A percentile compares a stretch with the other conserved stretches of the same genome.
Evolutionary conservation across 129 eudicot genomes (phyloP).

Genomic region (Flaveria sonorensis): DNA sequence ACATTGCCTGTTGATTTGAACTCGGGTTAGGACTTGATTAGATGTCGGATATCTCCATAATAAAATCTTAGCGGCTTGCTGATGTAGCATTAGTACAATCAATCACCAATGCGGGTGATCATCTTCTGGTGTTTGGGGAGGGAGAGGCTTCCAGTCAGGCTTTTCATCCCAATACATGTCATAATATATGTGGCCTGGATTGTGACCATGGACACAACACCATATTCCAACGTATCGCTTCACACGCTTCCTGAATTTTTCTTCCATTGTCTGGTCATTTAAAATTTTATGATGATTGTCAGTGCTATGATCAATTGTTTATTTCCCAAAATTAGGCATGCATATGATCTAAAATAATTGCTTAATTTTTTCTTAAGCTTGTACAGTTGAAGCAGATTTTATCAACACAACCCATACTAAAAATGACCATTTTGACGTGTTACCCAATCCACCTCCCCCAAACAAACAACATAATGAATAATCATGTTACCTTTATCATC

Average conservation of each 20-base stretch:
- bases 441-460: neutral
- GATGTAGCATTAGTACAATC: neutral
- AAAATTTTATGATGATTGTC: neutral
- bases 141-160: slow-evolving; percentile 90
- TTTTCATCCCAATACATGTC: slow-evolving; percentile 98
- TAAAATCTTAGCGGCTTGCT: slow-evolving; percentile 7
- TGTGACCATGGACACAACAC: slow-evolving; percentile 77
- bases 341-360: neutral
- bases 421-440: neutral
- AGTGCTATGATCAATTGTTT: neutral
- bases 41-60: neutral
- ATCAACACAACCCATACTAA: neutral
- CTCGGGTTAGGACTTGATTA: slow-evolving; percentile 24
- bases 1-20: slow-evolving; percentile 4
- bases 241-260: slow-evolving; percentile 74
- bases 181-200: slow-evolving; percentile 90
- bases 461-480: neutral
- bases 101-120: slow-evolving; percentile 78
- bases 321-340: neutral
- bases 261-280: slow-evolving; percentile 58
- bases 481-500: neutral
- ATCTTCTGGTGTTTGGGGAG: slow-evolving; percentile 84
- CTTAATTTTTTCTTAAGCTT: neutral
- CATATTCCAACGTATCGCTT: slow-evolving; percentile 84
- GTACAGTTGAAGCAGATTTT: neutral